Evolutionary conservation across 345 rosid genomes (phyloP).

Genomic region (Hypericum perforatum): DNA sequence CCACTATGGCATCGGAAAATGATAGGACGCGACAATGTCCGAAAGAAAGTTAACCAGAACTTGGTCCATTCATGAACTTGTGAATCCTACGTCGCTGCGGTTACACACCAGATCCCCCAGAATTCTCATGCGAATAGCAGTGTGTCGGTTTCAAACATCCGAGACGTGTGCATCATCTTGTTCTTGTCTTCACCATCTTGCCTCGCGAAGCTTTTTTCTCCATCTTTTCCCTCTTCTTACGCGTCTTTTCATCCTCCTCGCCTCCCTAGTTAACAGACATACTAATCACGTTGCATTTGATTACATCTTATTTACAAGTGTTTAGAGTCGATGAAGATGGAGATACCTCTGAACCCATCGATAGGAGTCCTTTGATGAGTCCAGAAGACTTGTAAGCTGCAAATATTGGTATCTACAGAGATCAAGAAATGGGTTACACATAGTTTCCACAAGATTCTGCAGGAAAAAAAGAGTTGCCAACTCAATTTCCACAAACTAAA

Average conservation of each 20-base stretch:
- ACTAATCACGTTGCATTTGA: neutral
- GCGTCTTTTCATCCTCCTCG: constrained; percentile 69
- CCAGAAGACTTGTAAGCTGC: constrained; percentile 60
- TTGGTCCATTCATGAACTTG: too few relatives aligned
- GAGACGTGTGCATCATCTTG: constrained; percentile 19
- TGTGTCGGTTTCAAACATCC: neutral
- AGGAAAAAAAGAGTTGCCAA: too few relatives aligned
- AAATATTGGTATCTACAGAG: constrained; percentile 61
- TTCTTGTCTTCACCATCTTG: constrained; percentile 57
- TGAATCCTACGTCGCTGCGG: too few relatives aligned
- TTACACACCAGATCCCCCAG: too few relatives aligned
- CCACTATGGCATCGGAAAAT: too few relatives aligned
- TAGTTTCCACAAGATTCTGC: too few relatives aligned
- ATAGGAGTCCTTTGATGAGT: constrained; percentile 48
- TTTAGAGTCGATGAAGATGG: constrained; percentile 1
- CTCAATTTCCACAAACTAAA: too few relatives aligned
- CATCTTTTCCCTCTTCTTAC: constrained; percentile 85
- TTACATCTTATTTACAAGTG: neutral
- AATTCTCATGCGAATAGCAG: neutral
- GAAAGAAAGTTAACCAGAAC: too few relatives aligned
- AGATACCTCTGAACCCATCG: constrained; percentile 61
- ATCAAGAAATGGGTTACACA: neutral
- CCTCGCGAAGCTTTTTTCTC: constrained; percentile 70
- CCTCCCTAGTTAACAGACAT: constrained; percentile 38
- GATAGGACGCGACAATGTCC: too few relatives aligned